Base-by-base conservation (phyloP, 2,329 filamentous ascomycete genomes). In the Colletotrichum kahawae region DNA sequence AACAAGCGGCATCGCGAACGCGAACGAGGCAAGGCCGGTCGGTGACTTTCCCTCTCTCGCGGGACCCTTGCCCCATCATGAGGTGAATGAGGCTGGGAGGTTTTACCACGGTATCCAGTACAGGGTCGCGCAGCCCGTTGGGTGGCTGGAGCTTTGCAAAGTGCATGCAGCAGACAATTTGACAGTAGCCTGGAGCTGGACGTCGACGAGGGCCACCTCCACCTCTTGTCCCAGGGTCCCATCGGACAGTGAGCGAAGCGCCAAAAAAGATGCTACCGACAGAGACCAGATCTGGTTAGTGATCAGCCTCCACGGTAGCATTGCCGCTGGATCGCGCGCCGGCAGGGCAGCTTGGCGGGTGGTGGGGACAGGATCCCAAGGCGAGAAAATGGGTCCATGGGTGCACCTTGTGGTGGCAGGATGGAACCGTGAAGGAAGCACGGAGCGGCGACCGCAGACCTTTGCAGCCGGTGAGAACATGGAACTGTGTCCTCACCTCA, bases 231-330 rank as follows among this genome's bases (percentile, higher is more conserved):
- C 34, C 36, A 62, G 54, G 56, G 36, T 57, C 48, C 43, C 63
- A 48, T 72, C 69, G 62, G 62, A 56, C 56, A 38, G 68, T 48
- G 21, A 34, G 62, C 54, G 68, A 71, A 71, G 54, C 68, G 56
- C 68, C 21, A 43, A 57, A 48, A 60, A 59, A 60, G 43, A 18
- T 59, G 67, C 67, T 71, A 16, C 72, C 68, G 62, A 75, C 31
- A 66, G 7, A 29, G 56, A 34, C 73, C 69, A 73, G 54, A 68
- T 75, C 56, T 68, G 63, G 69, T 67, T 73, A 75, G 57, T 73
- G 57, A 73, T 75, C 73, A 57, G 73, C 73, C 43, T 60, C 43
- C 63, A 68, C 63, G 57, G 73, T 75, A 73, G 73, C 56, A 73
- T 68, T 67, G 69, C 48, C 48, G 72, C 57, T 75, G 69, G 63